These are phyloP conservation scores for Rutstroemia sp. DNA, from an alignment of 2,329 filamentous ascomycete genomes.

Conservation along the genomic window DNA sequence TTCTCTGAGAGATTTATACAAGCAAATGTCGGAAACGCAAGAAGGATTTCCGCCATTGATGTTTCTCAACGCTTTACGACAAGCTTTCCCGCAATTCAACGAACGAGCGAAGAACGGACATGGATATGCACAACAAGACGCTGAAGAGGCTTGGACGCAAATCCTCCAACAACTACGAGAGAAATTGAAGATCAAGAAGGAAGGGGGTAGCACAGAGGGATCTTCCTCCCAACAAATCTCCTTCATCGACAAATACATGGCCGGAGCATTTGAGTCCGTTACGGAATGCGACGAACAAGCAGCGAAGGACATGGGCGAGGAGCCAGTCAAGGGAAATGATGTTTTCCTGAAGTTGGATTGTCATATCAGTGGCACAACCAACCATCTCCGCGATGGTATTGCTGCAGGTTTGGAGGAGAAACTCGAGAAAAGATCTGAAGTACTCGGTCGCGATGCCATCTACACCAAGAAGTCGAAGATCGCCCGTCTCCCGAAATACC, in stretches of 20 bases:
- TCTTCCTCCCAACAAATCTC: conserved; percentile 48
- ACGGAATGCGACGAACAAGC: conserved; percentile 78
- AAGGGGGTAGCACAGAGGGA: conserved; percentile 39
- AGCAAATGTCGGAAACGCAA: conserved; percentile 83
- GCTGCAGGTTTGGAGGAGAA: conserved; percentile 75
- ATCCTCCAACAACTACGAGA: conserved; percentile 77
- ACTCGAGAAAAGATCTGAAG: conserved; percentile 80
- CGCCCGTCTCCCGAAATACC: conserved; percentile 83
- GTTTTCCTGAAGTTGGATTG: conserved; percentile 90
- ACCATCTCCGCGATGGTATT: conserved; percentile 87
- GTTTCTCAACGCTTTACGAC: conserved; percentile 75
- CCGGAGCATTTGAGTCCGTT: conserved; percentile 69
- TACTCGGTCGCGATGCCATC: conserved; percentile 66
- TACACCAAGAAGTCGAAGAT: conserved; percentile 94
- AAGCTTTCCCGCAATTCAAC: conserved; percentile 83
- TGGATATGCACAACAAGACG: conserved; percentile 95
- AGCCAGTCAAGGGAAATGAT: conserved; percentile 60
- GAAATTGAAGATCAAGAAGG: conserved; percentile 61
- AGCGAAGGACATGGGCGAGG: conserved; percentile 68
- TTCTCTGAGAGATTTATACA: conserved; percentile 76
- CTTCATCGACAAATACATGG: conserved; percentile 87
- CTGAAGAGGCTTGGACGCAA: conserved; percentile 96
- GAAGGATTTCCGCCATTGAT: conserved; percentile 75
- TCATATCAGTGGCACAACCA: conserved; percentile 81
- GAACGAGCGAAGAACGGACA: conserved; percentile 76